phyloP scores from a whole-genome alignment of 495 filamentous ascomycete genomes.

The Penicillium mononematosum region DNA sequence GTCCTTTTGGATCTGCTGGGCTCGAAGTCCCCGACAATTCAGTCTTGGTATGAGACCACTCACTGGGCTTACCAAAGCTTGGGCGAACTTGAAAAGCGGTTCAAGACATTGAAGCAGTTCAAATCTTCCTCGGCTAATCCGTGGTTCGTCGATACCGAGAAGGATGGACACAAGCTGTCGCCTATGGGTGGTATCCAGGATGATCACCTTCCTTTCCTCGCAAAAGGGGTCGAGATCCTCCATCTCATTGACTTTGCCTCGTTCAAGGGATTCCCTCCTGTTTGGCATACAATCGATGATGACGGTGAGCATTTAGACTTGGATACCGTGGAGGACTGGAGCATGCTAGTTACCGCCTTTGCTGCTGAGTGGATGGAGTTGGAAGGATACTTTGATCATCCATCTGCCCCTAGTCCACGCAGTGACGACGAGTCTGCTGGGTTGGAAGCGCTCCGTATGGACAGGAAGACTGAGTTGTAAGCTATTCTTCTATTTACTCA shows the following conservation, averaged over 20 bases:
- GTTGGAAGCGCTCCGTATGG: slow-evolving; percentile 21
- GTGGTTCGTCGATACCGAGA: slow-evolving; percentile 56
- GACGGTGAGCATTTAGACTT: slow-evolving; percentile 84
- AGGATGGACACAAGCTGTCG: slow-evolving; percentile 47
- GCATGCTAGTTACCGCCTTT: slow-evolving; percentile 76
- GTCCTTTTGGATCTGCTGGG: slow-evolving; percentile 92
- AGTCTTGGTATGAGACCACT: slow-evolving; percentile 80
- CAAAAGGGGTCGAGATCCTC: slow-evolving; percentile 78
- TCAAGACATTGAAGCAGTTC: slow-evolving; percentile 58
- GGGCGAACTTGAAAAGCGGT: slow-evolving; percentile 63
- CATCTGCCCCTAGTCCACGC: not conserved
- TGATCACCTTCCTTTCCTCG: slow-evolving; percentile 88
- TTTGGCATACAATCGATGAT: slow-evolving; percentile 86
- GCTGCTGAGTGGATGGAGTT: slow-evolving; percentile 92
- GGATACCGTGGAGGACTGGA: slow-evolving; percentile 85
- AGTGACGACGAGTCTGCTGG: slow-evolving; percentile 16
- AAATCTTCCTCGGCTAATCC: slow-evolving; percentile 39
- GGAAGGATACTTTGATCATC: slow-evolving; percentile 53
- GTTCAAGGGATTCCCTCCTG: slow-evolving; percentile 60
- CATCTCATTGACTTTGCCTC: slow-evolving; percentile 76
- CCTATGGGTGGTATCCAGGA: slow-evolving; percentile 62
- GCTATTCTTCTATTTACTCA: slow-evolving; percentile 26
- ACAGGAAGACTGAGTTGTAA: slow-evolving; percentile 49
- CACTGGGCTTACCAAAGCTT: slow-evolving; percentile 89
- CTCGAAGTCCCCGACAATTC: slow-evolving; percentile 62